Percentiles rank a stretch among this genome's conserved stretches.
Conservation (phyloP, 2,329 filamentous ascomycete species). For the Venturia asperata region DNA sequence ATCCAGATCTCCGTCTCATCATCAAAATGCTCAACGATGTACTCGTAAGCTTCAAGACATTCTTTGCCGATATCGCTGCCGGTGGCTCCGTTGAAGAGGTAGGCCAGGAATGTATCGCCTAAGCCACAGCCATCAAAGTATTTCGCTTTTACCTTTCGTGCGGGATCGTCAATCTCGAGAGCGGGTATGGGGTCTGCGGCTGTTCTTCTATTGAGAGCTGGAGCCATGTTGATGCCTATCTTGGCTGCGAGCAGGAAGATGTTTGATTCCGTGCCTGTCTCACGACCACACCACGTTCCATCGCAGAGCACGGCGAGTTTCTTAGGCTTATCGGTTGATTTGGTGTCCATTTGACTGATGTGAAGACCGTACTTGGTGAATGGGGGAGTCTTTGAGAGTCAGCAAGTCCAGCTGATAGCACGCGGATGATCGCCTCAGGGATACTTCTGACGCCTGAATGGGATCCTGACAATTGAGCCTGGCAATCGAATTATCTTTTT, state of each 20-base stretch:
- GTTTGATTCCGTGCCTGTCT: slow-evolving; percentile 31
- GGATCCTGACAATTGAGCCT: neutral
- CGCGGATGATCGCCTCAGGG: neutral
- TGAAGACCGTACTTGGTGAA: neutral
- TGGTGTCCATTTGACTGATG: neutral
- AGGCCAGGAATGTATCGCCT: slow-evolving; percentile 31
- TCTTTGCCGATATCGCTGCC: slow-evolving; percentile 32
- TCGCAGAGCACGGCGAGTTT: slow-evolving; percentile 18
- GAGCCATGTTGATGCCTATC: slow-evolving; percentile 25
- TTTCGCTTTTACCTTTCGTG: slow-evolving; percentile 27
- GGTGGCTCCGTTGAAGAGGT: slow-evolving; percentile 33
- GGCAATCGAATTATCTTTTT: neutral
- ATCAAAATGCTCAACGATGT: slow-evolving; percentile 32
- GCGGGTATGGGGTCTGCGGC: slow-evolving; percentile 15
- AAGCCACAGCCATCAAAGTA: slow-evolving; percentile 35
- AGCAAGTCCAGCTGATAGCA: neutral
- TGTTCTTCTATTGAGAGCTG: slow-evolving; percentile 22
- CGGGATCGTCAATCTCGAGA: slow-evolving; percentile 24
- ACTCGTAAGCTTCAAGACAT: slow-evolving; percentile 31
- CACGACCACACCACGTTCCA: slow-evolving; percentile 27
- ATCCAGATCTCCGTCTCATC: neutral
- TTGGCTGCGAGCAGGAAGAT: slow-evolving; percentile 30
- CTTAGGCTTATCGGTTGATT: neutral
- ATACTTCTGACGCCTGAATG: neutral
- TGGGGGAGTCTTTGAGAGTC: neutral